Base-by-base conservation (phyloP, 768 basidiomycete species). In the Coprinellus micaceus region DNA sequence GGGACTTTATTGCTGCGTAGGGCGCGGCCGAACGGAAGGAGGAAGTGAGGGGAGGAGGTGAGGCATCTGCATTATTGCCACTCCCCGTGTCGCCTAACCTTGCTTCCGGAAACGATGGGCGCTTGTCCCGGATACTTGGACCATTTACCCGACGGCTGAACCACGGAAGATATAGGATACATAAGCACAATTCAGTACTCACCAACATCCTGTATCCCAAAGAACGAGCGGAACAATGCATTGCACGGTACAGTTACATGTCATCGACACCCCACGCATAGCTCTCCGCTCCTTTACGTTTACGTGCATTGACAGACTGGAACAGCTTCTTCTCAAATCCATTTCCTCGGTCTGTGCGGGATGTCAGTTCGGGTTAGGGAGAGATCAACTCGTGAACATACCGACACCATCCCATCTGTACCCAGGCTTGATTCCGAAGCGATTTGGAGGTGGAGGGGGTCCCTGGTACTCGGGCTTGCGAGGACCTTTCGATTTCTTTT, bases 351-450 rank as follows among this genome's bases (percentile, higher is more conserved):
- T 98, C 94, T 94, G 61, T n/a, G 15, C 52, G 46, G 17, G 28
- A 28, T 37, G 21, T 55, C 26, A 54, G 52, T 29, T 30, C 19
- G 22, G 48, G 9, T 33, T 13, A 19, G 48, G 49, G 13, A 43
- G 19, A 44, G 30, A 33, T 15, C 63, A 45, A 52, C 49, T 30
- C 17, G 22, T 37, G 26, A 53, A 77, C 81, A 61, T 59, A 93
- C 95, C 95, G 60, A 98, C 97, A 26, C 97, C 97, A 68, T 99
- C 97, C 97, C 97, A 99, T 66, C 96, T 80, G 69, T 94, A 93
- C 0, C 97, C 97, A 24, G 97, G 97, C 60, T 82, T 88, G 60
- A 99, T 98, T 22, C 89, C 88, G 69, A 96, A 98, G 6, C 97
- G 85, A 73, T 99, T 98, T 7, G 96, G 95, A 13, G 94, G 88